A percentile compares a stretch with the other conserved stretches of the same genome.
These are phyloP conservation scores for Alloteropsis semialata DNA, from an alignment of 176 grass and related monocot genomes.

Conservation along the genomic window DNA sequence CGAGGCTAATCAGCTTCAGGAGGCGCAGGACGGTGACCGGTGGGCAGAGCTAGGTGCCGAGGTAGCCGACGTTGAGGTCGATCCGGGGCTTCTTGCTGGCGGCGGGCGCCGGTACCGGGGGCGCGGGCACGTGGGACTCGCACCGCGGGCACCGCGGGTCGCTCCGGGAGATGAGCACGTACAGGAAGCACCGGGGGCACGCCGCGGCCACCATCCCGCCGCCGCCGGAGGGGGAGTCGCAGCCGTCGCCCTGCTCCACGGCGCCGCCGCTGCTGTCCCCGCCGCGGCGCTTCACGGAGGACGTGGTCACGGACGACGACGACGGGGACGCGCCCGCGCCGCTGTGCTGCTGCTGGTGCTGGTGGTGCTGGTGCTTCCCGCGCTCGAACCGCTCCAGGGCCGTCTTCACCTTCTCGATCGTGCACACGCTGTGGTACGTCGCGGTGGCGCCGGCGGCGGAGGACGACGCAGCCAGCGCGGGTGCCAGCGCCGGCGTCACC, in stretches of 20 bases:
- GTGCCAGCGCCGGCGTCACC: not conserved
- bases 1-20: not conserved
- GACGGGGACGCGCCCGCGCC: conserved; percentile 44
- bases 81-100: conserved; percentile 65
- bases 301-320: conserved; percentile 64
- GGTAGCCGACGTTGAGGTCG: conserved; percentile 64
- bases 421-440: conserved; percentile 90
- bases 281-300: conserved; percentile 54
- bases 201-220: conserved; percentile 70
- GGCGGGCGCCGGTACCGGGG: not conserved
- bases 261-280: conserved; percentile 8
- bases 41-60: conserved; percentile 18
- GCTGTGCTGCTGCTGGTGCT: conserved; percentile 21
- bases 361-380: conserved; percentile 37
- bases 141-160: conserved; percentile 84
- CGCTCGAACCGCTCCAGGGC: conserved; percentile 78
- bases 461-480: not conserved
- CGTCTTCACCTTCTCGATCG: conserved; percentile 79
- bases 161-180: conserved; percentile 83
- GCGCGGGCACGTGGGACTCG: conserved; percentile 61
- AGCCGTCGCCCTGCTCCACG: conserved; percentile 63
- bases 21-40: not conserved
- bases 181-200: conserved; percentile 86
- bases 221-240: conserved; percentile 48
- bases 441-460: not conserved